A percentile compares a stretch with the other conserved stretches of the same genome.
These are phyloP conservation scores for Cryphonectria naterciae DNA, from an alignment of 2,329 filamentous ascomycete species.

Conservation along the genomic window DNA sequence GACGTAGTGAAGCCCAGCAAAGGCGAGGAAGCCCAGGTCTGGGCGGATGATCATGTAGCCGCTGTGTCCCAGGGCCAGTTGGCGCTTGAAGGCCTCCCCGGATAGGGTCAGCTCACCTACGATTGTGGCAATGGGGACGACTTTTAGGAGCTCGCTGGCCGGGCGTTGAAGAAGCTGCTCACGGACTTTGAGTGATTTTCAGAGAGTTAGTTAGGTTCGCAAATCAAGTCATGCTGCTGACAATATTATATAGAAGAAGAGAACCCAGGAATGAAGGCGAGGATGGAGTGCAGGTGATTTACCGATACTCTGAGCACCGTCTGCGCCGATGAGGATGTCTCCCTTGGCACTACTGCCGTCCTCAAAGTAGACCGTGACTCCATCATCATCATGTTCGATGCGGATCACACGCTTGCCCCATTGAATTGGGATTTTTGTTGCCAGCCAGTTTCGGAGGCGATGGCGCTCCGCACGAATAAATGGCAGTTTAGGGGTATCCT, in stretches of 20 bases:
- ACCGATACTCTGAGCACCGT: constrained; percentile 37
- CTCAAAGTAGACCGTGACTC: constrained; percentile 33
- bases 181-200: constrained; percentile 29
- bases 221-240: neutral
- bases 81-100: constrained; percentile 34
- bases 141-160: neutral
- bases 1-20: constrained; percentile 33
- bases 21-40: constrained; percentile 27
- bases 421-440: constrained; percentile 34
- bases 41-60: constrained; percentile 28
- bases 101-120: constrained; percentile 34
- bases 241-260: no score
- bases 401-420: constrained; percentile 32
- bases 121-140: constrained; percentile 31
- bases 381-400: constrained; percentile 30
- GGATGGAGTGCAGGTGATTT: neutral
- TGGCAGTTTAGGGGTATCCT: constrained; percentile 22
- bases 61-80: constrained; percentile 36
- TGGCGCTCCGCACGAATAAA: constrained; percentile 34
- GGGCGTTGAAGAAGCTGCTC: constrained; percentile 28
- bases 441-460: constrained; percentile 35
- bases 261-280: no score
- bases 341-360: constrained; percentile 35
- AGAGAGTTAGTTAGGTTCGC: neutral
- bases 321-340: constrained; percentile 36